These are phyloP conservation scores for Ophiostoma sp. DNA, from an alignment of 2,329 filamentous ascomycete genomes.

Conservation along the genomic window DNA sequence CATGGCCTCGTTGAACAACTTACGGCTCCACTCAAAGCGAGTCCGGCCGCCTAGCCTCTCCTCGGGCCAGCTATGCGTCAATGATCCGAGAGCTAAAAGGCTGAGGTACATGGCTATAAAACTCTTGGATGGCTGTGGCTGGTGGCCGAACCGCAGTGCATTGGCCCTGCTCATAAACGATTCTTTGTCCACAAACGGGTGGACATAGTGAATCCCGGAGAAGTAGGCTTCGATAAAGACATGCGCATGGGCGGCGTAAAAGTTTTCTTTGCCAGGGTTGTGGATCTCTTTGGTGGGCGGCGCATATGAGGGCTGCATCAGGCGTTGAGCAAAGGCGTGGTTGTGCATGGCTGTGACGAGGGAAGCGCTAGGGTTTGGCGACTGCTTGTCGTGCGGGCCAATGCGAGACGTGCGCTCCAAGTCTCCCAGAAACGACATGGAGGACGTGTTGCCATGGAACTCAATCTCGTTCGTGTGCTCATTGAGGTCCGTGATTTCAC, in stretches of 20 bases:
- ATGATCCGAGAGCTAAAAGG: not conserved
- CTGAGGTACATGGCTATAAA: not conserved
- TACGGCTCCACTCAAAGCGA: not conserved
- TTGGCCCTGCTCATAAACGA: not conserved
- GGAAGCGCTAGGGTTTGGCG: not conserved
- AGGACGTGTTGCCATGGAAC: not conserved
- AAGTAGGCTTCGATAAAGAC: not conserved
- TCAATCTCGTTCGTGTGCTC: not conserved
- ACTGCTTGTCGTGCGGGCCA: not conserved
- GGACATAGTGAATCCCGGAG: not conserved
- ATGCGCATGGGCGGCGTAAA: not conserved
- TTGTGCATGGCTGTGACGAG: not conserved
- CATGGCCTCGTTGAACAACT: not conserved
- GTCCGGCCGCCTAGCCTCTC: not conserved
- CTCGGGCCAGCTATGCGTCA: not conserved
- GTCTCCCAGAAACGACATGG: not conserved
- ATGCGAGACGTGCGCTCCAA: not conserved
- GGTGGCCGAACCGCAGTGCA: not conserved
- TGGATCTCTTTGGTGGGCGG: not conserved
- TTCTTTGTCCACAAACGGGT: constrained; percentile 1
- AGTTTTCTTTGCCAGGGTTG: not conserved
- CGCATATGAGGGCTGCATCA: not conserved
- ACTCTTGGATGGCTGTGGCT: not conserved
- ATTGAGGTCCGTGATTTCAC: not conserved
- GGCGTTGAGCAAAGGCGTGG: not conserved